Evolutionary conservation across 805 yeast species (phyloP), one percentile per base, ranked within the genome.

Genomic region (Myxozyma neglecta): DNA sequence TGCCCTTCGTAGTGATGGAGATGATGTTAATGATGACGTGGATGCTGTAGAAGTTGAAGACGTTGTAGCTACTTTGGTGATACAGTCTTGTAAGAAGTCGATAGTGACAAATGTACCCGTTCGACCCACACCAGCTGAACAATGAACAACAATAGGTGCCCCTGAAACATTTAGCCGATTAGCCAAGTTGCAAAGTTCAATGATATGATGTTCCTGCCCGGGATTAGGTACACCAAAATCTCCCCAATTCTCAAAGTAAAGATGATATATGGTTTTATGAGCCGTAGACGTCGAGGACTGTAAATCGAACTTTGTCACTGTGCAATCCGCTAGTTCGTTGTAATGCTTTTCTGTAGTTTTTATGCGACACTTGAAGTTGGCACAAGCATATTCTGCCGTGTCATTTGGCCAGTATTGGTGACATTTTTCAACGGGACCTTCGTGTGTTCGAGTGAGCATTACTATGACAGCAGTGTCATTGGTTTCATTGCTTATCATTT

Each of bases 101-200:
- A 88, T 75, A 1, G 90, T 83, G 64, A 91, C 84, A 71, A 86
- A 87, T 1, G 97, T 89, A 1, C 99, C 99, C 0, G 98, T 90
- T 60, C 99, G 79, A 18, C 99, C 99, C 71, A 96, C 91, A 0
- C 99, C 99, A 1, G 98, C 98, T 6, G 97, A 90, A 71, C 99
- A 93, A 74, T 93, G 98, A 32, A 88, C 89, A 50, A 90, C 72
- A 6, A 85, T 80, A 20, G 94, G 93, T 0, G 80, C 74, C 0
- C 76, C 72, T n/a, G 71, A 68, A 40, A 73, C 66, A 49, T 80
- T 73, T 16, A 84, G 71, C 11, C 78, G 42, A 53, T 79, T 77
- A 52, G 78, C 80, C 66, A 81, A 66, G 53, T 76, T 75, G 36
- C 85, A 80, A 29, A 85, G 72, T 59, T 81, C 77, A 34, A 89